A percentile compares a stretch with the other conserved stretches of the same genome.
Evolutionary conservation across 164 flowering plant genomes (phyloP).

Genomic region (Protea cynaroides): DNA sequence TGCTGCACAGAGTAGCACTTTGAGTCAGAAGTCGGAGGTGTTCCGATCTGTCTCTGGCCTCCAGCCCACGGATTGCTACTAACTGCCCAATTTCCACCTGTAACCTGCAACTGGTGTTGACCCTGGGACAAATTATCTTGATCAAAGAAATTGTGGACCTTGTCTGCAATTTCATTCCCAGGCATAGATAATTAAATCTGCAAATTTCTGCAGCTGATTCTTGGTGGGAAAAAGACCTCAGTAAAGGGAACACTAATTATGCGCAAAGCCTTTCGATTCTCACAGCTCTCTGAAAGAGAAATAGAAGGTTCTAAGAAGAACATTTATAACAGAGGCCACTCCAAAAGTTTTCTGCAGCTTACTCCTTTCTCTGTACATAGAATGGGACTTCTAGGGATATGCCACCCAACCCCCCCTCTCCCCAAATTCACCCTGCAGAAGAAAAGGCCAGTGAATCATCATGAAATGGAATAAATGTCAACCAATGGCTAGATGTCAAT

Average conservation of each 20-base stretch:
- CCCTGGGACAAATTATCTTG: conserved; percentile 52
- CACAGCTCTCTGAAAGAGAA: neutral
- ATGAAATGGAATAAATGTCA: conserved; percentile 1
- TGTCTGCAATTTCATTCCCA: conserved; percentile 80
- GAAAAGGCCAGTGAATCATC: conserved; percentile 9
- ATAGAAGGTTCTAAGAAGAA: neutral
- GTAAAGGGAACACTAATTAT: conserved; percentile 6
- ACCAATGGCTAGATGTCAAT: too few species aligned
- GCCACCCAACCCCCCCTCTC: conserved; percentile 1
- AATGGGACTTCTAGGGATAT: conserved; percentile 6
- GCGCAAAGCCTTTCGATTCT: conserved; percentile 8
- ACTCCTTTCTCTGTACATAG: conserved; percentile 12
- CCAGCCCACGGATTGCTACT: conserved; percentile 50
- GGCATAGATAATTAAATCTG: conserved; percentile 64
- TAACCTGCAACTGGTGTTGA: conserved; percentile 48
- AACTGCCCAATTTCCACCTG: conserved; percentile 45
- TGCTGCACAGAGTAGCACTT: conserved; percentile 38
- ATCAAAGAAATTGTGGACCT: conserved; percentile 78
- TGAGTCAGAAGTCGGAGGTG: conserved; percentile 29
- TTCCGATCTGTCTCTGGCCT: conserved; percentile 39
- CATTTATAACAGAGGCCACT: neutral
- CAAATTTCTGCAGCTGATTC: conserved; percentile 19
- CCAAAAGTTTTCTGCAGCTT: conserved; percentile 7
- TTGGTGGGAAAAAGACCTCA: conserved; percentile 11
- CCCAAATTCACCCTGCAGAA: conserved; percentile 15